Conservation (phyloP, 2,329 filamentous ascomycete species). For the Fusarium camptoceras region DNA sequence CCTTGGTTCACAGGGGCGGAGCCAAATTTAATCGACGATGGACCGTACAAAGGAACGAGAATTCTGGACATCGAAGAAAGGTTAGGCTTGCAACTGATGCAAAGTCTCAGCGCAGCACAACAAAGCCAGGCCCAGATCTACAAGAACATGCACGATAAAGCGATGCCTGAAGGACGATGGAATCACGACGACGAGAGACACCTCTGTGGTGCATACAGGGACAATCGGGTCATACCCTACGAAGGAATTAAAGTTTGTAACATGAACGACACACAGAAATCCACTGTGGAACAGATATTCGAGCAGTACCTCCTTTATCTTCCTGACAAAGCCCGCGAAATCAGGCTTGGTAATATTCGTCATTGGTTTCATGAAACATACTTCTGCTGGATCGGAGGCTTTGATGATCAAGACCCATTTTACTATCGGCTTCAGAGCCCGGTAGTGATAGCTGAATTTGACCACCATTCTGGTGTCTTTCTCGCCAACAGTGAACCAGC, state of each 20-base stretch:
- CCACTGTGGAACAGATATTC: neutral
- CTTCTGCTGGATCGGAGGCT: constrained; percentile 83
- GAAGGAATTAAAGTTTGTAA: constrained; percentile 71
- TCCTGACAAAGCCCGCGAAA: constrained; percentile 63
- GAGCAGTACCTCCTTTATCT: constrained; percentile 75
- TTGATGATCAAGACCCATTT: constrained; percentile 67
- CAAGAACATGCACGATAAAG: constrained; percentile 60
- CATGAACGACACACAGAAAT: neutral
- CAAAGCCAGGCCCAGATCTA: neutral
- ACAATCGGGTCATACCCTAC: constrained; percentile 81
- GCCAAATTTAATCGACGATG: constrained; percentile 77
- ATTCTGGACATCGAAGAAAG: constrained; percentile 74
- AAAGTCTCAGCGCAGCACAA: constrained; percentile 69
- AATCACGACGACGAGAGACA: constrained; percentile 85
- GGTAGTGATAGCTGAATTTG: constrained; percentile 79
- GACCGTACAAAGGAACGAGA: constrained; percentile 70
- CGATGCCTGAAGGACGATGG: constrained; percentile 77
- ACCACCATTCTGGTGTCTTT: constrained; percentile 51
- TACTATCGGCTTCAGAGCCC: constrained; percentile 84
- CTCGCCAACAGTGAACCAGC: neutral
- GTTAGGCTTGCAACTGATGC: constrained; percentile 74
- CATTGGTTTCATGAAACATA: constrained; percentile 76
- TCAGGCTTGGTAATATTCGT: constrained; percentile 38
- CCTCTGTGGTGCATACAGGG: constrained; percentile 79
- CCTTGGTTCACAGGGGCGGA: constrained; percentile 86